A percentile compares a stretch with the other conserved stretches of the same genome.
Evolutionary conservation across 2,329 filamentous ascomycete genomes (phyloP).

Genomic region (Neoscytalidium dimidiatum): DNA sequence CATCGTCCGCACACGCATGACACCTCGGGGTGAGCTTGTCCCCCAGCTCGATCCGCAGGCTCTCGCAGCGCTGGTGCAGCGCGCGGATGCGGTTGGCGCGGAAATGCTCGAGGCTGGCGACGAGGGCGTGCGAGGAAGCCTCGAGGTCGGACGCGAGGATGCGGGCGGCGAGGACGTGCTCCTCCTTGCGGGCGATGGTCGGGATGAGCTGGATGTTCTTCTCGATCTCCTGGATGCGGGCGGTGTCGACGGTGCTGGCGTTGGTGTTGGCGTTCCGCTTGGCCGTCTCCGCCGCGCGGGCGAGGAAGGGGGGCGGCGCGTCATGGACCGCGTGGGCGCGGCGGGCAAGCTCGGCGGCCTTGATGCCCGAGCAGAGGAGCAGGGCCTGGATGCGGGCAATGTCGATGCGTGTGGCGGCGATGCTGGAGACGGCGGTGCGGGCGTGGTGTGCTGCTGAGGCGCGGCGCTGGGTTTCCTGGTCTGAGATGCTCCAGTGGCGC

Average conservation of each 20-base stretch:
- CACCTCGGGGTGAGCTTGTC: slow-evolving; percentile 60
- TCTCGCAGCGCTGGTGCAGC: slow-evolving; percentile 46
- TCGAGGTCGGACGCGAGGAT: slow-evolving; percentile 53
- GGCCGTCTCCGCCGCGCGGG: slow-evolving; percentile 47
- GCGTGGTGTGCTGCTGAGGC: slow-evolving; percentile 36
- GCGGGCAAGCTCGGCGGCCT: slow-evolving; percentile 76
- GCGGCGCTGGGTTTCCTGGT: slow-evolving; percentile 37
- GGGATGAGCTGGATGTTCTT: slow-evolving; percentile 37
- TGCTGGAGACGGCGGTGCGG: slow-evolving; percentile 23
- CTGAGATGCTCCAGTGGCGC: slow-evolving; percentile 62
- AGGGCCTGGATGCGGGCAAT: slow-evolving; percentile 76
- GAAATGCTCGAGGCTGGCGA: slow-evolving; percentile 54
- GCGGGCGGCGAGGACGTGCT: slow-evolving; percentile 56
- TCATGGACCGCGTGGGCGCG: slow-evolving; percentile 56
- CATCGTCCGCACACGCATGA: slow-evolving; percentile 71
- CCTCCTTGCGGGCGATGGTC: slow-evolving; percentile 51
- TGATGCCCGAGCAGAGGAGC: slow-evolving; percentile 83
- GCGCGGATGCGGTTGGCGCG: slow-evolving; percentile 46
- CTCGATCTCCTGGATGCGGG: not conserved
- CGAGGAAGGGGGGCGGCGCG: slow-evolving; percentile 36
- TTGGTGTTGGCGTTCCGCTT: slow-evolving; percentile 18
- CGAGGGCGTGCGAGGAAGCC: slow-evolving; percentile 46
- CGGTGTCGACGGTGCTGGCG: slow-evolving; percentile 22
- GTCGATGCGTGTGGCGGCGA: slow-evolving; percentile 60
- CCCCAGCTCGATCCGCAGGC: slow-evolving; percentile 49